phyloP scores from a whole-genome alignment of 2,329 filamentous ascomycete genomes.

The Fusarium praegraminearum region DNA sequence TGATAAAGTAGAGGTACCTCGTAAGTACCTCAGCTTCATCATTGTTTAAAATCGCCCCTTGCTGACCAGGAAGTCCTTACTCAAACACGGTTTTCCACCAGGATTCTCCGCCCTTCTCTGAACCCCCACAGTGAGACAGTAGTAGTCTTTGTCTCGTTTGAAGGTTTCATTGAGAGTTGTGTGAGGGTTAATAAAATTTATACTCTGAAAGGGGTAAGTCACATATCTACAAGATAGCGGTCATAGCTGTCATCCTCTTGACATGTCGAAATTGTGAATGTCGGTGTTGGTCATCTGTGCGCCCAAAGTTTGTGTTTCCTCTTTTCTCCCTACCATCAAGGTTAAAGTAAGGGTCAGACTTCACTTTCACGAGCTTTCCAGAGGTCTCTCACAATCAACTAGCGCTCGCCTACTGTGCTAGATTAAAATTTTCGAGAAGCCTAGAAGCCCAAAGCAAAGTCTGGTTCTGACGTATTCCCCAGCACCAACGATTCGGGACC shows the following conservation, averaged over 20 bases:
- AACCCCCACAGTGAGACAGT: neutral
- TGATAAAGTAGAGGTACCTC: constrained; percentile 16
- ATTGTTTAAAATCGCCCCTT: constrained; percentile 14
- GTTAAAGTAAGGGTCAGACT: neutral
- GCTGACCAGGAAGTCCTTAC: neutral
- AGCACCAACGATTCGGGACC: constrained; percentile 33
- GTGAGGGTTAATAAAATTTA: neutral
- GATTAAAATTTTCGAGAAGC: constrained; percentile 1
- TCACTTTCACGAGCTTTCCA: constrained; percentile 22
- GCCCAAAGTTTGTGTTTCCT: neutral
- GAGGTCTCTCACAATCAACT: constrained; percentile 3
- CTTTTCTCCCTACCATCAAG: constrained; percentile 2
- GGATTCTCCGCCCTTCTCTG: constrained; percentile 33
- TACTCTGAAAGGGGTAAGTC: neutral
- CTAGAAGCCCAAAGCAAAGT: constrained; percentile 2
- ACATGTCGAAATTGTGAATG: neutral
- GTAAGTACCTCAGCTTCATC: constrained; percentile 22
- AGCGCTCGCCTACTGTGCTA: constrained; percentile 9
- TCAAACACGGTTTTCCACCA: constrained; percentile 9
- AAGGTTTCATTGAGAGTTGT: neutral
- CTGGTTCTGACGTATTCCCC: constrained; percentile 21
- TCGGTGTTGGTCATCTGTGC: neutral
- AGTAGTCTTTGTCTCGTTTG: neutral
- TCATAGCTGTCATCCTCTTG: neutral
- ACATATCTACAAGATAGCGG: neutral